phyloP scores from a whole-genome alignment of 1,284 basidiomycete genomes.

The Afroboletus lepidellus region DNA sequence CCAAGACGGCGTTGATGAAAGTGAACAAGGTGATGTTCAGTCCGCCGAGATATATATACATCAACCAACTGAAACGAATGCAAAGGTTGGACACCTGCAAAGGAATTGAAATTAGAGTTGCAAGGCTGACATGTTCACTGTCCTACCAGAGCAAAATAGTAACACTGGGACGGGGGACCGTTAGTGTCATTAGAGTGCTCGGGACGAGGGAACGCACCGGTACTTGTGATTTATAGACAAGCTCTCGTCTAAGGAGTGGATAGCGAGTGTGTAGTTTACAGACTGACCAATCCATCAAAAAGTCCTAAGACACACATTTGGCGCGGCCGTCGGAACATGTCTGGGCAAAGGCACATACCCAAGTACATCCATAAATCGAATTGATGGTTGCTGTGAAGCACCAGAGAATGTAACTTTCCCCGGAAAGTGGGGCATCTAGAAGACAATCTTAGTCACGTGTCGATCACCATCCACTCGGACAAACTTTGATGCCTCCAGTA shows the following conservation, averaged over 20 bases:
- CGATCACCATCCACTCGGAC: slow-evolving; percentile 2
- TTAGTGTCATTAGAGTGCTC: slow-evolving; percentile 1
- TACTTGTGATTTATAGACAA: slow-evolving; percentile 66
- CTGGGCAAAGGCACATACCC: slow-evolving; percentile 54
- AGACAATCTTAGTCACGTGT: slow-evolving; percentile 1
- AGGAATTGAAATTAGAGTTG: background rate
- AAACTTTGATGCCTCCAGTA: slow-evolving; percentile 58
- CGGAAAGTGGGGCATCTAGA: slow-evolving; percentile 34
- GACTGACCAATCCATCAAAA: slow-evolving; percentile 82
- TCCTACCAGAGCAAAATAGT: slow-evolving; percentile 72
- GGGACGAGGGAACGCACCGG: slow-evolving; percentile 44
- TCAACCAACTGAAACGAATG: slow-evolving; percentile 80
- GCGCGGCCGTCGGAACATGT: background rate
- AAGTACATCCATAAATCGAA: slow-evolving; percentile 71
- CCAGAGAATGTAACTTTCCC: slow-evolving; percentile 60
- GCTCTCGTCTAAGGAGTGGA: slow-evolving; percentile 69
- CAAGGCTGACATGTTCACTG: background rate
- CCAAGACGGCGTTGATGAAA: slow-evolving; percentile 72
- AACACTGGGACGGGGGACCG: slow-evolving; percentile 49
- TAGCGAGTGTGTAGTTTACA: slow-evolving; percentile 57
- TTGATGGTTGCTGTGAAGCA: slow-evolving; percentile 62
- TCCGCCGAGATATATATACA: slow-evolving; percentile 66
- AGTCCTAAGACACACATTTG: slow-evolving; percentile 48
- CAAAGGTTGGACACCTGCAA: slow-evolving; percentile 67
- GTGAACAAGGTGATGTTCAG: slow-evolving; percentile 55